Evolutionary conservation across 2,329 filamentous ascomycete genomes (phyloP), one percentile per base, ranked within the genome.

Genomic region (Calonectria pseudoreteaudii): DNA sequence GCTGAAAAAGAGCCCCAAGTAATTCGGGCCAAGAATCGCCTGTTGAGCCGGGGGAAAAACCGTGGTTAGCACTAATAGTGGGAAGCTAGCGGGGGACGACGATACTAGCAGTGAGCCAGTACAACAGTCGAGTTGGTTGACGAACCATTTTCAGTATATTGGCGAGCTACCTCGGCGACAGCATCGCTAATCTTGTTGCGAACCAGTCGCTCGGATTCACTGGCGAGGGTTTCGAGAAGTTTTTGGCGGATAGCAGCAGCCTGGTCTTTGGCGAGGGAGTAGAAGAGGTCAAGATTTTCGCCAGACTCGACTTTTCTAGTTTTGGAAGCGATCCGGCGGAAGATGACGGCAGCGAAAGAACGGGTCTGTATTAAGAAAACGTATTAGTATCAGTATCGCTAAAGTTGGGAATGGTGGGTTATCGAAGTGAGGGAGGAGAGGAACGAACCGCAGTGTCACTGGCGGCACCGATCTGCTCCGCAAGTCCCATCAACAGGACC

Each of bases 181-280:
- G 96, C 95, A 86, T 99, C 97, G 80, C 96, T 97, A 83, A 98
- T 94, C 86, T 99, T 99, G 87, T 98, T 97, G 81, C 97, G 91
- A 60, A 98, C 94, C 49, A 91, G 88, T 75, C 92, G 90, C 75
- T 94, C 91, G 28, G 91, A 87, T 86, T 98, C 97, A 75, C 88
- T 89, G 72, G 91, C 91, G 68, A 98, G 88, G 67, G 92, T 92
- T 81, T 96, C 91, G 52, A 98, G 90, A 72, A 98, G 88, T 85
- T 96, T 98, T 81, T 94, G 90, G 79, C 95, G 92, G 81, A 98
- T 98, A 62, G 92, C 93, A 65, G 91, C 88, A 77, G 94, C 93
- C 83, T 97, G 93, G 44, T 94, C 92, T 73, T 90, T 88, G 77
- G 90, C 90, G 68, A 98, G 88, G 47, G 94, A 95, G 75, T 97